Conservation (phyloP, 2,329 filamentous ascomycete genomes). For the Ophiocordyceps camponoti-floridani region DNA sequence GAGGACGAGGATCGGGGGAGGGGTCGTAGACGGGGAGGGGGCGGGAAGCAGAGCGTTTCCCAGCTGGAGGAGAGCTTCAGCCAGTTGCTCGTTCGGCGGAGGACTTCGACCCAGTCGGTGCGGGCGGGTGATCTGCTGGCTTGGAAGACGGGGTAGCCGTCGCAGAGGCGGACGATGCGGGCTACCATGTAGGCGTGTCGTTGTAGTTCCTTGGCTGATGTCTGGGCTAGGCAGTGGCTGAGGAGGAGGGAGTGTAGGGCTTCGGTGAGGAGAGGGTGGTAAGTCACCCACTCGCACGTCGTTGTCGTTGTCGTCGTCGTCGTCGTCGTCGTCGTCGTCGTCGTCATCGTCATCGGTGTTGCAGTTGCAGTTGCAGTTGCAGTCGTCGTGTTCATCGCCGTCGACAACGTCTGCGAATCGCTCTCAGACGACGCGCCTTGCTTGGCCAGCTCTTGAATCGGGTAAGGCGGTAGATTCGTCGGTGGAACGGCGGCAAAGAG, state of each 20-base stretch:
- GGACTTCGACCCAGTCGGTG: conserved; percentile 63
- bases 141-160: conserved; percentile 70
- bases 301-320: conserved; percentile 5
- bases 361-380: too few relatives aligned
- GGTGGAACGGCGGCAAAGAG: conserved; percentile 57
- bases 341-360: too few relatives aligned
- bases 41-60: conserved; percentile 52
- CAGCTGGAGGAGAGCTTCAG: conserved; percentile 45
- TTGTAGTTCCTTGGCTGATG: conserved; percentile 56
- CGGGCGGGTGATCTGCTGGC: conserved; percentile 52
- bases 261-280: conserved; percentile 65
- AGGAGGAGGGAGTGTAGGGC: conserved; percentile 63
- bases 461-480: conserved; percentile 48
- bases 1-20: neutral
- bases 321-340: too few relatives aligned
- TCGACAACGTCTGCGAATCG: too few relatives aligned
- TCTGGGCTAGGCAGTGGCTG: conserved; percentile 64
- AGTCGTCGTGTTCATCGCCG: too few relatives aligned
- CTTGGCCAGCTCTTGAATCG: conserved; percentile 22
- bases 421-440: conserved; percentile 1
- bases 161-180: conserved; percentile 51
- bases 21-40: conserved; percentile 23
- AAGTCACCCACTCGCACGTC: conserved; percentile 33
- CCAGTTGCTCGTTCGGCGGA: conserved; percentile 52
- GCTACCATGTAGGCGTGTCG: conserved; percentile 72